Conservation (phyloP, 2,329 filamentous ascomycete genomes). For the Diplodia scrobiculata region DNA sequence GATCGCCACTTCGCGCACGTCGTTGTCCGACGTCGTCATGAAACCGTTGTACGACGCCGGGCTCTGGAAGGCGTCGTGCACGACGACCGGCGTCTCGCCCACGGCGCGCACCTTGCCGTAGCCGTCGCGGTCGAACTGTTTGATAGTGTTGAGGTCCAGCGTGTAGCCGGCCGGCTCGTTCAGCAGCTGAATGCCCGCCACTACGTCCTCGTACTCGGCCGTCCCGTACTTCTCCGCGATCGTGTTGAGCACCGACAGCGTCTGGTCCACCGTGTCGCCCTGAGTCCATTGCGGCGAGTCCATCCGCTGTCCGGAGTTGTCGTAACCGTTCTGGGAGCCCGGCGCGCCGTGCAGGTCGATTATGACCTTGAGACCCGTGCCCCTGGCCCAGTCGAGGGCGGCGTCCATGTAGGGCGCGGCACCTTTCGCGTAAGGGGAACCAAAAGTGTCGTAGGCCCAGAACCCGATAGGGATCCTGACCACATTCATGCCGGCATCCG, state of each 20-base stretch:
- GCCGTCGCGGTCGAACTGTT: slow-evolving; percentile 59
- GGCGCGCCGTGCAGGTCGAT: slow-evolving; percentile 60
- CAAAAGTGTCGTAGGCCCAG: slow-evolving; percentile 59
- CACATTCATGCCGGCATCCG: slow-evolving; percentile 59
- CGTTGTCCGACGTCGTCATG: slow-evolving; percentile 53
- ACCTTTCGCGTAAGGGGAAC: slow-evolving; percentile 55
- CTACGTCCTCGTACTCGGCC: slow-evolving; percentile 58
- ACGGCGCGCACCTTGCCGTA: slow-evolving; percentile 52
- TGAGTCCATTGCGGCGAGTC: slow-evolving; percentile 50
- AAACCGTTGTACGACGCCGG: slow-evolving; percentile 64
- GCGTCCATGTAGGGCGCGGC: slow-evolving; percentile 58
- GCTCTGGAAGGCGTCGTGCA: slow-evolving; percentile 60
- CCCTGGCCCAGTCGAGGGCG: slow-evolving; percentile 60
- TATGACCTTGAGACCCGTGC: slow-evolving; percentile 57
- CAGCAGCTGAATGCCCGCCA: slow-evolving; percentile 60
- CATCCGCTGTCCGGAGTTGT: slow-evolving; percentile 60
- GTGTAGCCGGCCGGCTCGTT: slow-evolving; percentile 59
- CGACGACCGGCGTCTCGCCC: slow-evolving; percentile 55
- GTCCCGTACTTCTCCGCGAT: slow-evolving; percentile 62
- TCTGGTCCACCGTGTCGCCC: slow-evolving; percentile 54
- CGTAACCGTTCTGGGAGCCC: slow-evolving; percentile 62
- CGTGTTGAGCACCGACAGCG: slow-evolving; percentile 58
- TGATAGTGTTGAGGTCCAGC: slow-evolving; percentile 50
- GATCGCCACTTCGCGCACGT: slow-evolving; percentile 59
- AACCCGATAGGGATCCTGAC: slow-evolving; percentile 62